These are phyloP conservation scores for Metarhizium anisopliae DNA, from an alignment of 2,329 filamentous ascomycete species.

Conservation along the genomic window DNA sequence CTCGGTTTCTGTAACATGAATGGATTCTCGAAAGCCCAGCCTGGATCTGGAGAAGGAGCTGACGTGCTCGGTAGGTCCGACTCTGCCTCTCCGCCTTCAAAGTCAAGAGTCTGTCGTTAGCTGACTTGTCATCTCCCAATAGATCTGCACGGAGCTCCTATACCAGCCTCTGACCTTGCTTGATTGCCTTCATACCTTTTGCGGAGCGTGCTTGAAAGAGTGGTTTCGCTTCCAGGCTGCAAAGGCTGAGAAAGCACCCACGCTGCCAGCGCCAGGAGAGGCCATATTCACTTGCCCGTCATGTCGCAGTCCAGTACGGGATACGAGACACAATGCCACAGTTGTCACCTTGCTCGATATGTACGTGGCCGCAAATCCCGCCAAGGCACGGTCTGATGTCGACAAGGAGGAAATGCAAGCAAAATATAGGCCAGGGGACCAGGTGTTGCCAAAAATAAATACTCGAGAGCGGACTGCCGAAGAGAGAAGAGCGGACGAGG, in stretches of 20 bases:
- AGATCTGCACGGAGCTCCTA: slow-evolving; percentile 96
- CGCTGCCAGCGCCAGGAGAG: slow-evolving; percentile 37
- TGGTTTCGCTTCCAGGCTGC: slow-evolving; percentile 82
- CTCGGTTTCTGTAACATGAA: slow-evolving; percentile 23
- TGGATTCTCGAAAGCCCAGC: slow-evolving; percentile 42
- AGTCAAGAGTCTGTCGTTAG: not conserved
- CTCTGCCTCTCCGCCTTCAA: not conserved
- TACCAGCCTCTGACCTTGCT: slow-evolving; percentile 86
- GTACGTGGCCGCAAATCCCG: slow-evolving; percentile 72
- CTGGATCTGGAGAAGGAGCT: slow-evolving; percentile 86
- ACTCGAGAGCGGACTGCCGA: slow-evolving; percentile 41
- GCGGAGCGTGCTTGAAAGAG: slow-evolving; percentile 88
- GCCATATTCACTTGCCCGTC: slow-evolving; percentile 77
- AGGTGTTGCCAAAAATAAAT: slow-evolving; percentile 59
- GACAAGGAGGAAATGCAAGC: slow-evolving; percentile 70
- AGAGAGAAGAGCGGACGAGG: slow-evolving; percentile 48
- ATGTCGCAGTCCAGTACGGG: slow-evolving; percentile 79
- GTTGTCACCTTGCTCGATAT: slow-evolving; percentile 86
- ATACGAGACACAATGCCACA: slow-evolving; percentile 82
- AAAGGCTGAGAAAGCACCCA: slow-evolving; percentile 41
- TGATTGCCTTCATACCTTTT: slow-evolving; percentile 93
- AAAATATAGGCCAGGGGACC: slow-evolving; percentile 74
- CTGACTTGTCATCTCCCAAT: not conserved
- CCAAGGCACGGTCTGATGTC: slow-evolving; percentile 55
- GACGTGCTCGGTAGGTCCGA: slow-evolving; percentile 71